Evolutionary conservation across 257 asterid species (phyloP), one percentile per base, ranked within the genome.

Genomic region (Primulina huaijiensis): DNA sequence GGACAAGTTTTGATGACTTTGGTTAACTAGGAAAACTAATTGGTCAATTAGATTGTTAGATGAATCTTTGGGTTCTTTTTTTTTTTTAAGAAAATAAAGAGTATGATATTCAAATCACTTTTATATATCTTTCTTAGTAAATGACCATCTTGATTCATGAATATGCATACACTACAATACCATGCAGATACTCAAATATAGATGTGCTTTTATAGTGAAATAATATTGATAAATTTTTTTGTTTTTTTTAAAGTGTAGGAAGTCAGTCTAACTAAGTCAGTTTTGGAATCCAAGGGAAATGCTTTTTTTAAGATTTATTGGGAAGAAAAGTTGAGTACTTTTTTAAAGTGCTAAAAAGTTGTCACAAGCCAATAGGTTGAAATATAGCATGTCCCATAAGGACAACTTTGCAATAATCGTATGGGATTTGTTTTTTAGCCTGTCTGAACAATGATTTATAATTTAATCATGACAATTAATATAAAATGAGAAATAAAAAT

Each of bases 231-330:
- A 23, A 23, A 23, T 23, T 23, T 23, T n/a, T n/a, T n/a, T n/a
- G n/a, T n/a, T n/a, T n/a, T n/a, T n/a, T n/a, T 25, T 25, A 25
- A 25, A 27, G 30, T 1, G 30, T 27, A 27, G 11, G 43, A 3
- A 35, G 61, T 29, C n/a, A 12, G 31, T 55, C 17, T 27, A 27
- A 43, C 75, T 1, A 23, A 23, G 25, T 76, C 12, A 23, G 7
- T 43, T 40, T 52, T 74, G 80, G 86, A 76, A 81, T 81, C 86
- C 70, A 19, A 78, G 71, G 58, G 65, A 58, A 50, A 35, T 68
- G 71, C 72, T 33, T 61, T 82, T 82, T 75, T 81, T 78, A 63
- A 71, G 78, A 78, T 82, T 86, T 81, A 86, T 86, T 82, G 87
- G 68, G 72, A 62, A 23, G 73, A 64, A 78, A 86, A 43, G 84